Evolutionary conservation across 768 basidiomycete genomes (phyloP).

Genomic region (Kwoniella europaea): DNA sequence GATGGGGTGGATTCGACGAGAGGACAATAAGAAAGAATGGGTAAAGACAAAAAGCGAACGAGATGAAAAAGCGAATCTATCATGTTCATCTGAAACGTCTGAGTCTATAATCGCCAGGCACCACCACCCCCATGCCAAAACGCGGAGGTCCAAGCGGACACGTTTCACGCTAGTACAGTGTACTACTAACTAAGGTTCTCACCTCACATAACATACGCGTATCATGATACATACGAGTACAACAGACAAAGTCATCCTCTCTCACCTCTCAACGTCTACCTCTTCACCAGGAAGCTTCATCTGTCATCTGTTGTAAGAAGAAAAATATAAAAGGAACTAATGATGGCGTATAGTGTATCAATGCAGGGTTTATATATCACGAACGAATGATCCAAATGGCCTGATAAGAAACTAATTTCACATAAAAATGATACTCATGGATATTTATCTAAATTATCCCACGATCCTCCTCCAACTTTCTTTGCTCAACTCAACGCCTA

Average conservation of each 20-base stretch:
- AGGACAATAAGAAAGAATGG: neutral
- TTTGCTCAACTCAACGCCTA: conserved; percentile 37
- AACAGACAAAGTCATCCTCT: neutral
- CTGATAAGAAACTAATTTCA: neutral
- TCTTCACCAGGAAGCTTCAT: neutral
- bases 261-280: neutral
- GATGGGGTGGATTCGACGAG: neutral
- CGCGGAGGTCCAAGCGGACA: neutral
- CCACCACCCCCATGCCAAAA: neutral
- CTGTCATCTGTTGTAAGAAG: neutral
- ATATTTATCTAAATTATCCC: conserved; percentile 23
- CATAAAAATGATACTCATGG: neutral
- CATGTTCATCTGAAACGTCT: conserved; percentile 6
- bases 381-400: neutral
- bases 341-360: neutral
- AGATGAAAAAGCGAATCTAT: neutral
- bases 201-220: neutral
- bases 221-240: neutral
- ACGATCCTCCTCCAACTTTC: conserved; percentile 45
- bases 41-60: conserved; percentile 1
- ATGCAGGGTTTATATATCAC: conserved; percentile 5
- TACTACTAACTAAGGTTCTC: conserved; percentile 1
- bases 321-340: neutral
- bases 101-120: neutral
- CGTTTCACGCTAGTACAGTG: conserved; percentile 1